Evolutionary conservation across 345 rosid genomes (phyloP).

Genomic region (Citrus sp.): DNA sequence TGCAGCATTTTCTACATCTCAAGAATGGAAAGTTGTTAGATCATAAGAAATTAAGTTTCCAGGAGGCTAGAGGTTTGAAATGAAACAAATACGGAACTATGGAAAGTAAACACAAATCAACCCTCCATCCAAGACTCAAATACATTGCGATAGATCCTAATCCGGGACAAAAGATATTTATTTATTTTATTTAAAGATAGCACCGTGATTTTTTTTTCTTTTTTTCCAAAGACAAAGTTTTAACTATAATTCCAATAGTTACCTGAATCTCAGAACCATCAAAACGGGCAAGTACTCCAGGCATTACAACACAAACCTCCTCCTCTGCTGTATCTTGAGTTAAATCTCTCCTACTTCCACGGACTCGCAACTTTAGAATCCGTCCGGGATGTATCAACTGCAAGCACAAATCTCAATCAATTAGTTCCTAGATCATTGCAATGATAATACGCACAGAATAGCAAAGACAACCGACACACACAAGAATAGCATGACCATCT

Average conservation of each 20-base stretch:
- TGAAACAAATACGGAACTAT: neutral
- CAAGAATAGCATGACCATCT: neutral
- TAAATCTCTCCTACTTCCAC: conserved; percentile 69
- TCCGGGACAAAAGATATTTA: neutral
- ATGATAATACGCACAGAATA: neutral
- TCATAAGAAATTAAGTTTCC: conserved; percentile 4
- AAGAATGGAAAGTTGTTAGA: neutral
- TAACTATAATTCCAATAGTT: conserved; percentile 2
- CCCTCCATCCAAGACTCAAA: neutral
- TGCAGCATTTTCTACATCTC: conserved; percentile 60
- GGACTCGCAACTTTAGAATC: conserved; percentile 64
- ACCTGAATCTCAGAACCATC: conserved; percentile 82
- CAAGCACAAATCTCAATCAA: neutral
- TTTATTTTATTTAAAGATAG: neutral
- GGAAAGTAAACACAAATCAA: neutral
- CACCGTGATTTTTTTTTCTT: neutral
- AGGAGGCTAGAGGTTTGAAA: neutral
- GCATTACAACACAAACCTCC: conserved; percentile 69
- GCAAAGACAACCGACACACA: neutral
- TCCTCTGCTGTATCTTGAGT: conserved; percentile 55
- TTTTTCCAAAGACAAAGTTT: neutral
- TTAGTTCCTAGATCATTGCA: neutral
- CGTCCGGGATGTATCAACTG: conserved; percentile 68
- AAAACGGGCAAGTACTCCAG: conserved; percentile 82
- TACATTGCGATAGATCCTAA: neutral